phyloP scores from a whole-genome alignment of 2,329 filamentous ascomycete species.

The Ciborinia camelliae region DNA sequence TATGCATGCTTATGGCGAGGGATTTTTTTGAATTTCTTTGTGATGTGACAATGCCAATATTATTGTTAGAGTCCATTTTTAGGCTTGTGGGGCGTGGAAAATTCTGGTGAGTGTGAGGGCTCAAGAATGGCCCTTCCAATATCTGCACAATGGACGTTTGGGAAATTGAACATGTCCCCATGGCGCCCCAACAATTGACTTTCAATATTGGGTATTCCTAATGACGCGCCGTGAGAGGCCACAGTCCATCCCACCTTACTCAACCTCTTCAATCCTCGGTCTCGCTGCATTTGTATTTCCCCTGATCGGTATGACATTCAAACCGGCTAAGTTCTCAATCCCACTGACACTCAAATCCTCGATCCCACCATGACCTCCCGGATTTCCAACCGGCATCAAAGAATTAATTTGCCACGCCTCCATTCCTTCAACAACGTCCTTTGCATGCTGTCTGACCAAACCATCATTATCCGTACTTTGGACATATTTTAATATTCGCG shows the following conservation, averaged over 20 bases:
- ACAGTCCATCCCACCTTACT: slow-evolving; percentile 40
- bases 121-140: neutral
- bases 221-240: neutral
- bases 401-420: slow-evolving; percentile 57
- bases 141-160: neutral
- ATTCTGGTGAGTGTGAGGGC: neutral
- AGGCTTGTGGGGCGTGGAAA: neutral
- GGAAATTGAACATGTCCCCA: neutral
- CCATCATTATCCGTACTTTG: slow-evolving; percentile 63
- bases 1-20: neutral
- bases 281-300: slow-evolving; percentile 24
- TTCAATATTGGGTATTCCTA: neutral
- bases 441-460: slow-evolving; percentile 63
- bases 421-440: slow-evolving; percentile 63
- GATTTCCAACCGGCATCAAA: slow-evolving; percentile 23
- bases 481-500: slow-evolving; percentile 61
- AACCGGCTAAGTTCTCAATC: slow-evolving; percentile 43
- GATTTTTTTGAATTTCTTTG: neutral
- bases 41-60: neutral
- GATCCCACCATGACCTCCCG: slow-evolving; percentile 2
- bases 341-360: slow-evolving; percentile 27
- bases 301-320: slow-evolving; percentile 41
- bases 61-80: neutral
- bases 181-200: neutral
- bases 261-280: slow-evolving; percentile 59